Conservation (phyloP, 306 rosid genomes). For the Datisca glomerata region DNA sequence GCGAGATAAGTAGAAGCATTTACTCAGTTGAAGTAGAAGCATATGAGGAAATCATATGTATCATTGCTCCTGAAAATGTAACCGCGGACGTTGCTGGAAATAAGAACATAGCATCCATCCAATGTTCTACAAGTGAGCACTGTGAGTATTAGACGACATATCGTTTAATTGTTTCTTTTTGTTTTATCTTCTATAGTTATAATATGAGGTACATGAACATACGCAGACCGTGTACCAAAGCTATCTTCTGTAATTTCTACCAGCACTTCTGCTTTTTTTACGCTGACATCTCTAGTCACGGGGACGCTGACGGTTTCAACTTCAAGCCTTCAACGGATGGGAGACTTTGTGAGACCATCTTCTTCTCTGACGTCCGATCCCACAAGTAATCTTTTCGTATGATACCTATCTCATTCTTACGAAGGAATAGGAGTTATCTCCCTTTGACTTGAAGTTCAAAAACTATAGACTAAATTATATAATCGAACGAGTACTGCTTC, state of each 20-base stretch:
- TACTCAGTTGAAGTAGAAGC: slow-evolving; percentile 53
- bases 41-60: slow-evolving; percentile 28
- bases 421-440: too few relatives aligned
- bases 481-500: too few relatives aligned
- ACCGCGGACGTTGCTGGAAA: slow-evolving; percentile 78
- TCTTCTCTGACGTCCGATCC: slow-evolving; percentile 55
- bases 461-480: too few relatives aligned
- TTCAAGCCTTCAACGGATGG: slow-evolving; percentile 64
- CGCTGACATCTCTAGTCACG: slow-evolving; percentile 45
- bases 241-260: slow-evolving; percentile 43
- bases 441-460: too few relatives aligned
- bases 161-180: too few relatives aligned
- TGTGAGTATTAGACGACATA: slow-evolving; percentile 65
- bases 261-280: slow-evolving; percentile 52
- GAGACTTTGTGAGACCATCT: slow-evolving; percentile 33
- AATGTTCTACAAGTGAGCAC: slow-evolving; percentile 80
- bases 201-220: not conserved
- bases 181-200: not conserved
- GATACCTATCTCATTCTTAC: too few relatives aligned
- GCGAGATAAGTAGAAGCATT: slow-evolving; percentile 28
- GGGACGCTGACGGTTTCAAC: slow-evolving; percentile 72
- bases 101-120: slow-evolving; percentile 70
- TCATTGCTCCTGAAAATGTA: slow-evolving; percentile 60
- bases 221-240: slow-evolving; percentile 57
- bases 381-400: slow-evolving; percentile 66